Base-by-base conservation (phyloP, 1,139 yeast genomes). In the Hanseniaspora uvarum region DNA sequence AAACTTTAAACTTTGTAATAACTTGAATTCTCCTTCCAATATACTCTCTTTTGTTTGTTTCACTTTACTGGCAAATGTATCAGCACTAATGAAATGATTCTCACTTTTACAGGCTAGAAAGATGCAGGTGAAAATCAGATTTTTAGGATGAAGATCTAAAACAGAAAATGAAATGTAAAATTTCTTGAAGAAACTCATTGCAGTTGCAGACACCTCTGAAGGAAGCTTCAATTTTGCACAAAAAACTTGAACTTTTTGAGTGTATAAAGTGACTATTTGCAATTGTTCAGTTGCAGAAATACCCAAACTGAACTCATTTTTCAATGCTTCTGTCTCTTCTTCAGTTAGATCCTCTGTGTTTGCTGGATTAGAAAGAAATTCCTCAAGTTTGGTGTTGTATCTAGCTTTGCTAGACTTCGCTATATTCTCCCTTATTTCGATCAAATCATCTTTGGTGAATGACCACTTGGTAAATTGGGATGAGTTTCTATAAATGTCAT, bases 91-190 rank as follows among this genome's bases (percentile, higher is more conserved):
- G 68, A 89, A 89, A 66, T 80, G 83, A 68, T 92, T 92, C 63
- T 92, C 97, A 18, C 92, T 80, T 68, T 92, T 92, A 46, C 96
- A 89, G 2, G 97, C 96, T 41, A 92, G 72, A 65, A 89, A 92
- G 14, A 92, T 78, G 59, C 96, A 84, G 0, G 98, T 88, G 59
- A 81, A 80, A 63, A 92, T 73, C 40, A 92, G 75, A 59, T 81
- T 78, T 63, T 86, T 86, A 11, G 98, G 98, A 61, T 86, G 94
- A 63, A 77, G 79, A 60, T 86, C 88, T 88, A 87, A 81, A 33
- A 85, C 89, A 24, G 92, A 81, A 63, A 86, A 80, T 30, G 75
- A 75, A 44, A 92, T 72, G 64, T 83, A 94, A 66, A 92, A 94
- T 64, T 83, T 81, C 63, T 82, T 79, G 64, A 94, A 78, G 64